These are phyloP conservation scores for Elsinoe arachidis DNA, from an alignment of 2,329 filamentous ascomycete species.

Conservation along the genomic window DNA sequence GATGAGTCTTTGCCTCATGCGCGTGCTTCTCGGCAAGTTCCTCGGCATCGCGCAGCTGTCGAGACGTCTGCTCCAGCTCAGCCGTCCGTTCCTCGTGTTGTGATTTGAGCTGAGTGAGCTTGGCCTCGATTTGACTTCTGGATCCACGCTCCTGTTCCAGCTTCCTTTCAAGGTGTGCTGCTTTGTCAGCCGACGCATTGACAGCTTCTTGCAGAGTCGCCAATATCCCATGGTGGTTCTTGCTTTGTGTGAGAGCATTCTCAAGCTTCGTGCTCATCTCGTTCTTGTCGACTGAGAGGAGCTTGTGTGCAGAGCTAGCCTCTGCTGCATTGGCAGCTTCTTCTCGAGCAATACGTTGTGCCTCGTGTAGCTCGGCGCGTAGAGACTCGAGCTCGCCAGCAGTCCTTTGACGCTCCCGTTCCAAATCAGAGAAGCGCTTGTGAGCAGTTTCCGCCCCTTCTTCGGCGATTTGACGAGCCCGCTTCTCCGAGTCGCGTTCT, in stretches of 20 bases:
- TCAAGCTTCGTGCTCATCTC: slow-evolving; percentile 63
- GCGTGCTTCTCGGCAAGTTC: slow-evolving; percentile 82
- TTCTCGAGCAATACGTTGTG: slow-evolving; percentile 69
- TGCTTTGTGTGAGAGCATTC: slow-evolving; percentile 56
- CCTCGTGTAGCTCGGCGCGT: slow-evolving; percentile 73
- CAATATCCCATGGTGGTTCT: slow-evolving; percentile 63
- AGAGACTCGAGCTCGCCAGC: slow-evolving; percentile 77
- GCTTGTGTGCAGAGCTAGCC: slow-evolving; percentile 61
- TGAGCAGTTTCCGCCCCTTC: slow-evolving; percentile 78
- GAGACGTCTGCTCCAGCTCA: slow-evolving; percentile 66
- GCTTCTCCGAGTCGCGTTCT: slow-evolving; percentile 74
- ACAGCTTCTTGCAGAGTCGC: slow-evolving; percentile 70
- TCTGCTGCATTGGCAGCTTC: slow-evolving; percentile 71
- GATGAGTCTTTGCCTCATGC: slow-evolving; percentile 77
- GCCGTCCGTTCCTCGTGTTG: slow-evolving; percentile 74
- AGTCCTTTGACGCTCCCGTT: slow-evolving; percentile 73
- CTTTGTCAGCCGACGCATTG: slow-evolving; percentile 67
- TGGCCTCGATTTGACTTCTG: slow-evolving; percentile 66
- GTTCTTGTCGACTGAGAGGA: slow-evolving; percentile 78
- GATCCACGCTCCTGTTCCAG: slow-evolving; percentile 73
- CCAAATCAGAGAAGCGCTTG: slow-evolving; percentile 73
- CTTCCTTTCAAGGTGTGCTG: slow-evolving; percentile 66
- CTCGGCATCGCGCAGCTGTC: slow-evolving; percentile 74
- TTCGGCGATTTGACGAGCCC: slow-evolving; percentile 74
- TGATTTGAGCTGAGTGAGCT: slow-evolving; percentile 64